These are phyloP conservation scores for Circinella umbellata DNA, from an alignment of 371 early-diverging fungal genomes.

Conservation along the genomic window DNA sequence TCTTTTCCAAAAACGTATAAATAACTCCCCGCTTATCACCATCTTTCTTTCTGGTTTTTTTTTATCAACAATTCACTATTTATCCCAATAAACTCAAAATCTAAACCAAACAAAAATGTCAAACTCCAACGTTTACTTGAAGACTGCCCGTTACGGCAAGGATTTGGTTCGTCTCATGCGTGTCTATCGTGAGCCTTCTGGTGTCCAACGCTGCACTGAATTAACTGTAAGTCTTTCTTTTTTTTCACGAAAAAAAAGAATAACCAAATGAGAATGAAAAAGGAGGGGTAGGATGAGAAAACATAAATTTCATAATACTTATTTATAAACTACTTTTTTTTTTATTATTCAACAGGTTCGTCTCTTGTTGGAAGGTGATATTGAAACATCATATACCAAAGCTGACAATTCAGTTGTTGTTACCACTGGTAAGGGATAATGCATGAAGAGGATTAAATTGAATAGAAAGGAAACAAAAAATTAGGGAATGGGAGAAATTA, in stretches of 20 bases:
- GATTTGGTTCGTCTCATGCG: conserved; percentile 79
- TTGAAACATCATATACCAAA: conserved; percentile 80
- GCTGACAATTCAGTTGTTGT: conserved; percentile 75
- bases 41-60: background rate
- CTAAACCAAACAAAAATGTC: conserved; percentile 16
- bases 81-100: conserved; percentile 2
- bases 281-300: background rate
- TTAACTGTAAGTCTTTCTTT: conserved; percentile 71
- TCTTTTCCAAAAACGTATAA: background rate
- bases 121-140: conserved; percentile 49
- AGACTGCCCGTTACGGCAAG: conserved; percentile 77
- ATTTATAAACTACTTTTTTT: too few relatives aligned
- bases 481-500: background rate
- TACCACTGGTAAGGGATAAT: conserved; percentile 42
- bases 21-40: background rate
- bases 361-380: conserved; percentile 76
- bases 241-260: background rate
- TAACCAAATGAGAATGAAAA: background rate
- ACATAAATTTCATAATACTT: too few relatives aligned
- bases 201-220: conserved; percentile 76
- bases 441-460: too few relatives aligned
- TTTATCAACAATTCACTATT: conserved; percentile 7
- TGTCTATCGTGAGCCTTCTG: conserved; percentile 64
- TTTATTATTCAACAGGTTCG: conserved; percentile 40
- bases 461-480: background rate